A percentile compares a stretch with the other conserved stretches of the same genome.
These are phyloP conservation scores for Diaporthe citri DNA, from an alignment of 2,329 filamentous ascomycete species.

Conservation along the genomic window DNA sequence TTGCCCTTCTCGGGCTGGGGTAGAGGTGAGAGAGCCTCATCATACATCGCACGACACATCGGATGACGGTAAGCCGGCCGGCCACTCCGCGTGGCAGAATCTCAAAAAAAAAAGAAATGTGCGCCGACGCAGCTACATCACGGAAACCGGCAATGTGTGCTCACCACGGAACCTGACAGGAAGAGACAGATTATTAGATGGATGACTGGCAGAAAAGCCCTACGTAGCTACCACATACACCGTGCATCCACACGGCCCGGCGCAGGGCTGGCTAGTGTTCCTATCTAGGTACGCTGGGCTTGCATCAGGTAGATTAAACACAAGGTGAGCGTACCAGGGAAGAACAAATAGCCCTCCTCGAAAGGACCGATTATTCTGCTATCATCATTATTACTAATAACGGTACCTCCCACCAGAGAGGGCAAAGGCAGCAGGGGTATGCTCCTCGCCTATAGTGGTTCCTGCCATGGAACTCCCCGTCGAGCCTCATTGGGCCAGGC, in stretches of 20 bases:
- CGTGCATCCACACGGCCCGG: slow-evolving; percentile 28
- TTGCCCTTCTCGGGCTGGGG: no score
- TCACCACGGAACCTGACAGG: not conserved
- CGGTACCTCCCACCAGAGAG: not conserved
- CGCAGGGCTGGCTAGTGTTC: not conserved
- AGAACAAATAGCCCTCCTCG: not conserved
- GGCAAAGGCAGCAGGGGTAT: not conserved
- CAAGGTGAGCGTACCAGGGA: no score
- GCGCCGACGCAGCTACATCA: not conserved
- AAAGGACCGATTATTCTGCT: slow-evolving; percentile 15
- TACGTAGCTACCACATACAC: not conserved
- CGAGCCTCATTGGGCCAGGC: not conserved
- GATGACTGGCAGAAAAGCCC: no score
- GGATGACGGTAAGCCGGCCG: slow-evolving; percentile 18
- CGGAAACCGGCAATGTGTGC: not conserved
- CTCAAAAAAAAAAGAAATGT: not conserved
- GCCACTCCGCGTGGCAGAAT: not conserved
- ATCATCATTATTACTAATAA: not conserved
- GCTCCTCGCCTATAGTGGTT: not conserved
- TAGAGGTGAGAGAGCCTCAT: not conserved
- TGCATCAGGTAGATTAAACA: slow-evolving; percentile 21
- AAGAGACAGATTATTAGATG: no score
- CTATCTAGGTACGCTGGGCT: not conserved
- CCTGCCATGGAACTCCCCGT: slow-evolving; percentile 13
- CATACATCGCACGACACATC: not conserved